A percentile compares a stretch with the other conserved stretches of the same genome.
These are phyloP conservation scores for Curvularia hawaiiensis DNA, from an alignment of 2,329 filamentous ascomycete genomes.

Conservation along the genomic window DNA sequence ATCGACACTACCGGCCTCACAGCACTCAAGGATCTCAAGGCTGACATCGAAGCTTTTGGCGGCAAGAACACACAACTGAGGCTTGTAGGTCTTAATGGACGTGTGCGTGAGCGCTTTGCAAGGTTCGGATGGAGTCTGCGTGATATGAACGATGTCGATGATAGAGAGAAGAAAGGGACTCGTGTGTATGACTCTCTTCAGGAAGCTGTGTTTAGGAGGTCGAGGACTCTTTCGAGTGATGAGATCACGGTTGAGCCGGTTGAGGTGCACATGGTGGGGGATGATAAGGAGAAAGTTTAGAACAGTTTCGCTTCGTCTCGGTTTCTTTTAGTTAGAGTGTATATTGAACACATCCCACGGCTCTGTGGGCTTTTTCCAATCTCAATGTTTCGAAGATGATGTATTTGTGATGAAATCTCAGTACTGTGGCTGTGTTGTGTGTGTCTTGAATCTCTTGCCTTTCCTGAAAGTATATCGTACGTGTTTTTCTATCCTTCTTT, in stretches of 20 bases:
- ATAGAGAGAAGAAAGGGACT: slow-evolving; percentile 14
- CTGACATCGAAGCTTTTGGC: slow-evolving; percentile 57
- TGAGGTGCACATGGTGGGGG: slow-evolving; percentile 22
- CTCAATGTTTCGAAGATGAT: background rate
- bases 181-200: slow-evolving; percentile 23
- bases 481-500: no score
- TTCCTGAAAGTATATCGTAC: no score
- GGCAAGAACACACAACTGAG: slow-evolving; percentile 55
- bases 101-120: slow-evolving; percentile 42
- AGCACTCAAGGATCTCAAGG: slow-evolving; percentile 56
- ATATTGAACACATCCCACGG: background rate
- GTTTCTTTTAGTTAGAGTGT: background rate
- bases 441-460: background rate
- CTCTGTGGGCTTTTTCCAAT: background rate
- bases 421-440: background rate
- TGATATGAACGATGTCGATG: slow-evolving; percentile 11
- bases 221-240: slow-evolving; percentile 10
- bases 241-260: slow-evolving; percentile 20
- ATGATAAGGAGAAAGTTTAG: slow-evolving; percentile 26
- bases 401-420: background rate
- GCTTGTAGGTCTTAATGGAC: slow-evolving; percentile 55
- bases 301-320: background rate
- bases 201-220: slow-evolving; percentile 21
- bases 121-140: slow-evolving; percentile 43
- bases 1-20: slow-evolving; percentile 60